phyloP scores from a whole-genome alignment of 768 basidiomycete species.

The Tremella fuciformis region DNA sequence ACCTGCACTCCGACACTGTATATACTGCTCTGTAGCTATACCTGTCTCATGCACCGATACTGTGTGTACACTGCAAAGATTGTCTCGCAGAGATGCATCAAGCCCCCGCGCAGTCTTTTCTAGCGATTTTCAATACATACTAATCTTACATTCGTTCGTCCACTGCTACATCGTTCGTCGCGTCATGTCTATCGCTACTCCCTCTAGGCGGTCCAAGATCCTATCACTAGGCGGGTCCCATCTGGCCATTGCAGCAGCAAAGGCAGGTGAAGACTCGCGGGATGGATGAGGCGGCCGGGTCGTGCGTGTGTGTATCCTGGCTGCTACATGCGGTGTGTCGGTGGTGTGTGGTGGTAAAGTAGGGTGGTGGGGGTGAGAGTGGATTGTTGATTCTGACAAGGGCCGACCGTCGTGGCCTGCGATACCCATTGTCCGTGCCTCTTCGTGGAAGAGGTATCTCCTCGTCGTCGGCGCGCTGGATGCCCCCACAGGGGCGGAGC shows the following conservation, averaged over 20 bases:
- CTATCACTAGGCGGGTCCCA: slow-evolving; percentile 51
- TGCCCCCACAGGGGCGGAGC: slow-evolving; percentile 47
- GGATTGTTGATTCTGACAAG: slow-evolving; percentile 11
- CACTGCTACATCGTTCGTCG: too few species aligned
- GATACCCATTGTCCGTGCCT: slow-evolving; percentile 46
- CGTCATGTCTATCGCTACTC: too few species aligned
- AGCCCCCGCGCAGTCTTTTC: too few species aligned
- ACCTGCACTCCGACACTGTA: too few species aligned
- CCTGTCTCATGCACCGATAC: too few species aligned
- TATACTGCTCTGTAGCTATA: too few species aligned
- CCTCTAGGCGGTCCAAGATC: slow-evolving; percentile 45
- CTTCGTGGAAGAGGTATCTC: slow-evolving; percentile 41
- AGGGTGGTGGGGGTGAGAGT: slow-evolving; percentile 13
- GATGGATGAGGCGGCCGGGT: slow-evolving; percentile 53
- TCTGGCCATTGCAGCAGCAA: slow-evolving; percentile 5
- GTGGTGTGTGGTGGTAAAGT: slow-evolving; percentile 6
- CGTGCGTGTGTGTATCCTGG: neutral
- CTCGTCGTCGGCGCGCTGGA: slow-evolving; percentile 4
- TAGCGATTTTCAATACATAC: too few species aligned
- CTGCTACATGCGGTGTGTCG: neutral
- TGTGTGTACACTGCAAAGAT: too few species aligned
- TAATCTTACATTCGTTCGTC: too few species aligned
- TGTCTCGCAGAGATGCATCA: too few species aligned
- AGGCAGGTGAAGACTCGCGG: slow-evolving; percentile 34
- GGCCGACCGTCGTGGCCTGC: slow-evolving; percentile 38